Percentiles rank a stretch among this genome's conserved stretches.
Conservation (phyloP, 106 monocot species). For the Apostasia shenzhenica region DNA sequence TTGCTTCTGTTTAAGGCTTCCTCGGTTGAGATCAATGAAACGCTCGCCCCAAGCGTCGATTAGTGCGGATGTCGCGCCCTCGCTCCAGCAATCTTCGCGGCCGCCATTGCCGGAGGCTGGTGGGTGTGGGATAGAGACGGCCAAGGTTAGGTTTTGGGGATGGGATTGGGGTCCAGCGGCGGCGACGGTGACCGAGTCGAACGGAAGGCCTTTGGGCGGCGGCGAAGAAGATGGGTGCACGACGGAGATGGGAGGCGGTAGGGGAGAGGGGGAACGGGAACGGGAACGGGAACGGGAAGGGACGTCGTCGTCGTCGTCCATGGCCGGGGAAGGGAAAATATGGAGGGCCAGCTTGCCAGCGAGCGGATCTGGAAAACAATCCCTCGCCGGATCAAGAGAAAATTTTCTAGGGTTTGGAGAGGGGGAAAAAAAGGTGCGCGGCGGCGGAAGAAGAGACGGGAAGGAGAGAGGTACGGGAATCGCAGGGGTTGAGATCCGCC, state of each 20-base stretch:
- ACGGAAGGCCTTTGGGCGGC: background rate
- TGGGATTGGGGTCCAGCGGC: conserved; percentile 12
- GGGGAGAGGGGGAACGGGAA: conserved; percentile 9
- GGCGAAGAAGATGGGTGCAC: background rate
- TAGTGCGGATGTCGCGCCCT: conserved; percentile 52
- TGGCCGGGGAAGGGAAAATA: background rate
- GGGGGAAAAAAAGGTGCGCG: background rate
- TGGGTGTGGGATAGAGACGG: conserved; percentile 33
- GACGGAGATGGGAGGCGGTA: background rate
- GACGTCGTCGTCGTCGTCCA: conserved; percentile 15
- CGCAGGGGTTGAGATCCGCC: background rate
- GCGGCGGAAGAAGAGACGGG: background rate
- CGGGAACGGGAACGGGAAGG: conserved; percentile 8
- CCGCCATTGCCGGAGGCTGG: conserved; percentile 7
- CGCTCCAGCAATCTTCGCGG: conserved; percentile 61
- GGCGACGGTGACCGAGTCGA: conserved; percentile 6
- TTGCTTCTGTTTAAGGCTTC: conserved; percentile 70
- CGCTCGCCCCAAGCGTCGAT: conserved; percentile 86
- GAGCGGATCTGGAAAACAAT: background rate
- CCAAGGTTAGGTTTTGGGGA: conserved; percentile 31
- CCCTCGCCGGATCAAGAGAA: background rate
- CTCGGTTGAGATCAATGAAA: conserved; percentile 61
- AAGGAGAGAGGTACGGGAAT: background rate
- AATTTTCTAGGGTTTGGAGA: background rate
- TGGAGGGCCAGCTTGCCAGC: background rate